Evolutionary conservation across 2,329 filamentous ascomycete genomes (phyloP).

Genomic region (Capronia americana): DNA sequence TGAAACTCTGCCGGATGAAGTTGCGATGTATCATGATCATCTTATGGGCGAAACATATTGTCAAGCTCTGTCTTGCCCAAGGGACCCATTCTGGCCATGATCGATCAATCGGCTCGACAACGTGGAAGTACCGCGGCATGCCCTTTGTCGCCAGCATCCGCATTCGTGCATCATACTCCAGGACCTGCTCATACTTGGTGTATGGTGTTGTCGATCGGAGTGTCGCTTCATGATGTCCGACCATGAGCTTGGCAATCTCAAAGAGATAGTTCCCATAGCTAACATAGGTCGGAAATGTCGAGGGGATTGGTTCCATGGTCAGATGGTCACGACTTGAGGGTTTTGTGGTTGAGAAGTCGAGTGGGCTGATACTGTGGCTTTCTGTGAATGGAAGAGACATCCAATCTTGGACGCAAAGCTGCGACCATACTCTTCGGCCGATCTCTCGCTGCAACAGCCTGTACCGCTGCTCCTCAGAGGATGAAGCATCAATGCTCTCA

Average conservation of each 20-base stretch:
- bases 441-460: conserved; percentile 41
- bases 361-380: conserved; percentile 46
- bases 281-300: conserved; percentile 43
- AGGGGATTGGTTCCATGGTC: conserved; percentile 37
- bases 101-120: conserved; percentile 44
- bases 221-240: conserved; percentile 47
- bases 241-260: conserved; percentile 48
- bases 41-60: conserved; percentile 50
- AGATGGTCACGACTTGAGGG: conserved; percentile 49
- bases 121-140: conserved; percentile 47
- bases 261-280: conserved; percentile 49
- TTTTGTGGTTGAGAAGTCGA: conserved; percentile 46
- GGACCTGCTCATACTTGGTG: conserved; percentile 50
- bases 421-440: conserved; percentile 49
- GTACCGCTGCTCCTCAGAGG: conserved; percentile 25
- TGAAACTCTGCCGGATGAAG: conserved; percentile 51
- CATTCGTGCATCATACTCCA: conserved; percentile 50
- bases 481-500: conserved; percentile 24
- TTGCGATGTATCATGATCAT: conserved; percentile 54
- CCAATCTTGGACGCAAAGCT: conserved; percentile 52
- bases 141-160: conserved; percentile 44
- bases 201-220: conserved; percentile 44
- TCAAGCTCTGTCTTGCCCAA: conserved; percentile 45
- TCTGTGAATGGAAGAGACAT: conserved; percentile 51
- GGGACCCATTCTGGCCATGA: conserved; percentile 50